These are phyloP conservation scores for Hypoxylon fragiforme DNA, from an alignment of 495 filamentous ascomycete genomes.

Conservation along the genomic window DNA sequence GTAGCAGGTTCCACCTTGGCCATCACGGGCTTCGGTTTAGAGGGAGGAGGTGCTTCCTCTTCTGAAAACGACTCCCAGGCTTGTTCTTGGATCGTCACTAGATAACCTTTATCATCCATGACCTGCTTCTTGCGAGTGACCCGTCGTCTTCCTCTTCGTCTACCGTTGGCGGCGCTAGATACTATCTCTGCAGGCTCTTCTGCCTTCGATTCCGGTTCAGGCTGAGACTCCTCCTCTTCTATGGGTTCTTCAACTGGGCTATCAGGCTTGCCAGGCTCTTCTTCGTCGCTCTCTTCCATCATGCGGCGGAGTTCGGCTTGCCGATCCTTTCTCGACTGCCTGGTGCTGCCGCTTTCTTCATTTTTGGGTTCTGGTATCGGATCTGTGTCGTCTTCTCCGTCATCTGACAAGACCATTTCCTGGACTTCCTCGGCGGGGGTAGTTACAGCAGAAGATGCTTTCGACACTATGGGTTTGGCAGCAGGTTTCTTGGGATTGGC, in stretches of 20 bases:
- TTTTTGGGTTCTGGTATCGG: slow-evolving; percentile 45
- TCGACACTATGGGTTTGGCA: slow-evolving; percentile 48
- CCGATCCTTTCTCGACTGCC: slow-evolving; percentile 67
- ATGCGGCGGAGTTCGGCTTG: slow-evolving; percentile 74
- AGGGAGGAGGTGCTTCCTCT: slow-evolving; percentile 70
- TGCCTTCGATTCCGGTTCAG: slow-evolving; percentile 41
- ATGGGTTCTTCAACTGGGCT: slow-evolving; percentile 34
- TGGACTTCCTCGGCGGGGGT: slow-evolving; percentile 57
- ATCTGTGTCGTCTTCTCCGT: slow-evolving; percentile 69
- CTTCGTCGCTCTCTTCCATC: slow-evolving; percentile 81
- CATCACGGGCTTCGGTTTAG: slow-evolving; percentile 48
- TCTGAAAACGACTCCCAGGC: slow-evolving; percentile 97
- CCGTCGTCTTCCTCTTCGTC: slow-evolving; percentile 77
- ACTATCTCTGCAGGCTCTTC: slow-evolving; percentile 59
- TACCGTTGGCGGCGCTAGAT: slow-evolving; percentile 61
- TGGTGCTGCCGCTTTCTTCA: slow-evolving; percentile 35
- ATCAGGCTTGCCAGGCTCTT: slow-evolving; percentile 35
- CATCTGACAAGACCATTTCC: slow-evolving; percentile 66
- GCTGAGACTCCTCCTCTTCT: slow-evolving; percentile 40
- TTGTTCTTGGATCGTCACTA: slow-evolving; percentile 87
- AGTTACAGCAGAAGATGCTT: slow-evolving; percentile 39
- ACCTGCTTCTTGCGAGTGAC: slow-evolving; percentile 88
- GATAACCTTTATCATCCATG: slow-evolving; percentile 91
- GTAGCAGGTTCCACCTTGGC: slow-evolving; percentile 31
- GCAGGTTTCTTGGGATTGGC: slow-evolving; percentile 58